Evolutionary conservation across 2,329 filamentous ascomycete species (phyloP).

Genomic region (Penicillium sp.): DNA sequence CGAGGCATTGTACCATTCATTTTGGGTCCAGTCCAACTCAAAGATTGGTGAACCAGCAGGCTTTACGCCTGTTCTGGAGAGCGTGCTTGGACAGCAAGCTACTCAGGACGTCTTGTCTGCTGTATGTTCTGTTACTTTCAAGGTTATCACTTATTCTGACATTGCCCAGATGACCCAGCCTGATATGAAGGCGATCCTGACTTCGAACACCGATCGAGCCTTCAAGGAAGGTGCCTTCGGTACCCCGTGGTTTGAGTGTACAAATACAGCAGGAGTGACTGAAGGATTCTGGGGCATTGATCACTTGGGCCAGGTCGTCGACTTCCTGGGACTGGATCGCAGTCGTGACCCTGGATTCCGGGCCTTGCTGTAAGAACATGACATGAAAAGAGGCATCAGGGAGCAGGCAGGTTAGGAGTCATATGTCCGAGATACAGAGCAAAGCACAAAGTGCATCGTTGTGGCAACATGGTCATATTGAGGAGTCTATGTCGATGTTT

Average conservation of each 20-base stretch:
- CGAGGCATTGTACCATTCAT: slow-evolving; percentile 52
- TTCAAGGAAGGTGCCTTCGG: slow-evolving; percentile 61
- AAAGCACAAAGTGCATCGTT: background rate
- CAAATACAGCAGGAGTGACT: slow-evolving; percentile 55
- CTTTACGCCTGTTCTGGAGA: slow-evolving; percentile 47
- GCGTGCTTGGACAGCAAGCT: slow-evolving; percentile 49
- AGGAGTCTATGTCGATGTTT: background rate
- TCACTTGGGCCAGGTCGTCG: slow-evolving; percentile 58
- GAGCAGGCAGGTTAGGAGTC: background rate
- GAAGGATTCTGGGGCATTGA: slow-evolving; percentile 64
- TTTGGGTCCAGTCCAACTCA: slow-evolving; percentile 54
- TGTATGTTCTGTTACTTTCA: slow-evolving; percentile 32
- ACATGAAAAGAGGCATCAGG: background rate
- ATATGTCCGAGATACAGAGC: background rate
- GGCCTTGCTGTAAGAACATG: slow-evolving; percentile 16
- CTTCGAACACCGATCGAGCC: slow-evolving; percentile 54
- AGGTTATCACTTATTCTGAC: background rate
- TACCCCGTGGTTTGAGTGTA: slow-evolving; percentile 61
- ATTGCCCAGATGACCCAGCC: slow-evolving; percentile 15
- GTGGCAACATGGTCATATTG: background rate
- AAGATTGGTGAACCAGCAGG: slow-evolving; percentile 50
- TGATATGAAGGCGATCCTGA: slow-evolving; percentile 52
- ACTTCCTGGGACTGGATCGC: slow-evolving; percentile 55
- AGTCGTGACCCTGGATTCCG: slow-evolving; percentile 32
- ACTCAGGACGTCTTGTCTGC: slow-evolving; percentile 46